Evolutionary conservation across 1,284 basidiomycete species (phyloP), one percentile per base, ranked within the genome.

Genomic region (Violaceomyces palustris): DNA sequence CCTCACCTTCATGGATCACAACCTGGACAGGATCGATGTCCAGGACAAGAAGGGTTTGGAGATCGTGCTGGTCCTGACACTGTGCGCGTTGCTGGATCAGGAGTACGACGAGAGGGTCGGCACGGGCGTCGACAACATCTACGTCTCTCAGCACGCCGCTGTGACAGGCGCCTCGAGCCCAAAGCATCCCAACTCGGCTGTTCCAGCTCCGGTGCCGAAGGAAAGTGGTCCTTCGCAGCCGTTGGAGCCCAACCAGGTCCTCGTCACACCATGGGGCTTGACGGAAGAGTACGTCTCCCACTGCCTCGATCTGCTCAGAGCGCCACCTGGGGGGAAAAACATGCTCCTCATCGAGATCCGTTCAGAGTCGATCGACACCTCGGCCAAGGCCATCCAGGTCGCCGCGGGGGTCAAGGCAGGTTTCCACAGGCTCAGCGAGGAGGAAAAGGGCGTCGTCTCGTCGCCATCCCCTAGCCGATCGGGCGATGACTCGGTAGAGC

Each of bases 1-100:
- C 1, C 77, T 88, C n/a, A 86, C 88, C 66, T 80, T 89, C n/a
- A 76, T 89, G 14, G 86, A 89, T 70, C 89, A 89, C 64, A 89
- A 89, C 63, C 76, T 88, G 23, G 81, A 86, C 58, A 76, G 86
- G 81, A 83, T 89, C 62, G 86, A 88, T 50, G 82, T 89, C 32
- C 77, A 84, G 8, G 87, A 89, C 63, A 51, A 46, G 34, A 43
- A 49, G 58, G 74, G 87, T 0, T 78, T 89, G 3, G 87, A 89
- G 70, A 85, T 89, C 31, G 79, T 85, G 34, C 80, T 88, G 19
- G 75, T 89, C 36, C 84, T 83, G 2, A 80, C 85, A 1, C 77
- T 88, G 3, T 74, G 88, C 45, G 84, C 84, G 1, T 85, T 89
- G 70, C 80, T 83, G 51, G 87, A 89, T 66, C 68, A 78, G 27